phyloP scores from a whole-genome alignment of 1,139 yeast species.

The Pichia terricola region DNA sequence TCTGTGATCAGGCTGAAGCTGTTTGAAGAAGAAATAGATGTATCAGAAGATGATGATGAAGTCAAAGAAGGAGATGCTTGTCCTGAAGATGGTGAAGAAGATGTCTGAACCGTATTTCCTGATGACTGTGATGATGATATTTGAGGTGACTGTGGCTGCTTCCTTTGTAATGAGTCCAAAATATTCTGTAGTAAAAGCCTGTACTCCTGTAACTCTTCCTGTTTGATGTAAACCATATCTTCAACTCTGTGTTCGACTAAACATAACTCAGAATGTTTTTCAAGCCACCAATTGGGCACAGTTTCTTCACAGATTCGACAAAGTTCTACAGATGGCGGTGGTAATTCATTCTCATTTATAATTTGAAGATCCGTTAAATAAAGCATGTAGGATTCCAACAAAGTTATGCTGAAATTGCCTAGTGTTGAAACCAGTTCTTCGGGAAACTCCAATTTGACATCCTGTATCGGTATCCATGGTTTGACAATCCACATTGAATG shows the following conservation, averaged over 20 bases:
- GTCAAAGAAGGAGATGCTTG: conserved; percentile 22
- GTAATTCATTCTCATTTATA: conserved; percentile 54
- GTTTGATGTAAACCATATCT: conserved; percentile 68
- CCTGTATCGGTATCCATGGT: conserved; percentile 56
- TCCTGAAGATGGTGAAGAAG: conserved; percentile 13
- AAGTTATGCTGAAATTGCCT: conserved; percentile 75
- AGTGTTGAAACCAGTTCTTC: conserved; percentile 55
- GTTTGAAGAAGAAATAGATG: conserved; percentile 8
- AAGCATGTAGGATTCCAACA: conserved; percentile 66
- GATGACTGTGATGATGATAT: conserved; percentile 4
- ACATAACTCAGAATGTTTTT: conserved; percentile 83
- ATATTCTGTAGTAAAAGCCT: conserved; percentile 40
- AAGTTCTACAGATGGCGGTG: conserved; percentile 67
- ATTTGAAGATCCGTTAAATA: conserved; percentile 52
- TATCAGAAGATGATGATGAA: conserved; percentile 1
- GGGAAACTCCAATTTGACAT: conserved; percentile 60
- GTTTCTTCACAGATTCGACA: conserved; percentile 89
- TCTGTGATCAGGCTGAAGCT: conserved; percentile 12
- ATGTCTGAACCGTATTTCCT: conserved; percentile 3
- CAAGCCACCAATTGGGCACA: conserved; percentile 97
- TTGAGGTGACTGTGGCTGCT: conserved; percentile 8
- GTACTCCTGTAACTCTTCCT: conserved; percentile 73
- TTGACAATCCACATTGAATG: conserved; percentile 93
- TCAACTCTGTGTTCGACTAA: conserved; percentile 75
- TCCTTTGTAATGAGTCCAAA: conserved; percentile 28